phyloP scores from a whole-genome alignment of 192 early-diverging fungal species.

The Coemansia biformis region DNA sequence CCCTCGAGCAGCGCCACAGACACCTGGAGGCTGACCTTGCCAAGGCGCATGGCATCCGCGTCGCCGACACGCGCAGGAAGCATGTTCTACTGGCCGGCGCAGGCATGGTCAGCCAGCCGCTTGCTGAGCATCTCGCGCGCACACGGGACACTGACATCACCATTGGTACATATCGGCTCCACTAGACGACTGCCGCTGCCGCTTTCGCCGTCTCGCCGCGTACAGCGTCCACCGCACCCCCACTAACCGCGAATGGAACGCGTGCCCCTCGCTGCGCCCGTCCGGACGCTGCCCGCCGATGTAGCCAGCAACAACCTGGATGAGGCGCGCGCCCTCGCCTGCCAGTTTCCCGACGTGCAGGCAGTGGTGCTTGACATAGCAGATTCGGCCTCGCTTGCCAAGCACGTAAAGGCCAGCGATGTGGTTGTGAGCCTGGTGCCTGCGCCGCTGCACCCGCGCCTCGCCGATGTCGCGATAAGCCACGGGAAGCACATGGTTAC shows the following conservation, averaged over 20 bases:
- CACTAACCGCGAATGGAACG: no score
- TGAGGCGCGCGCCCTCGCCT: conserved; percentile 68
- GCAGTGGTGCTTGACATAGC: conserved; percentile 68
- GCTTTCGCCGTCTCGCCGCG: no score
- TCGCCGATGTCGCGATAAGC: conserved; percentile 64
- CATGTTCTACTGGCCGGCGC: conserved; percentile 77
- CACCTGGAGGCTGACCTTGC: conserved; percentile 51
- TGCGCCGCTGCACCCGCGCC: conserved; percentile 61
- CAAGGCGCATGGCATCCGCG: conserved; percentile 27
- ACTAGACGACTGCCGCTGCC: neutral
- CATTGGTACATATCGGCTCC: conserved; percentile 23
- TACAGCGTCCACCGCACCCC: no score
- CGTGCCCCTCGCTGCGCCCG: no score
- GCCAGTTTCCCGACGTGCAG: conserved; percentile 55
- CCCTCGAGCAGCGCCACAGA: conserved; percentile 55
- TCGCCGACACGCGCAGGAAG: conserved; percentile 38
- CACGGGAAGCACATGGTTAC: conserved; percentile 92
- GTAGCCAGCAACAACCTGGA: conserved; percentile 76
- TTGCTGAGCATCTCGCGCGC: conserved; percentile 82
- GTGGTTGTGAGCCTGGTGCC: conserved; percentile 90
- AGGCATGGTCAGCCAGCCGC: conserved; percentile 87
- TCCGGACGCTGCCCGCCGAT: neutral
- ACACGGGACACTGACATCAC: conserved; percentile 45
- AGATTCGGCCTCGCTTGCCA: conserved; percentile 54
- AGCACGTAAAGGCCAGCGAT: conserved; percentile 67